A percentile compares a stretch with the other conserved stretches of the same genome.
phyloP scores from a whole-genome alignment of 257 asterid genomes.

The Solanum peruvianum region DNA sequence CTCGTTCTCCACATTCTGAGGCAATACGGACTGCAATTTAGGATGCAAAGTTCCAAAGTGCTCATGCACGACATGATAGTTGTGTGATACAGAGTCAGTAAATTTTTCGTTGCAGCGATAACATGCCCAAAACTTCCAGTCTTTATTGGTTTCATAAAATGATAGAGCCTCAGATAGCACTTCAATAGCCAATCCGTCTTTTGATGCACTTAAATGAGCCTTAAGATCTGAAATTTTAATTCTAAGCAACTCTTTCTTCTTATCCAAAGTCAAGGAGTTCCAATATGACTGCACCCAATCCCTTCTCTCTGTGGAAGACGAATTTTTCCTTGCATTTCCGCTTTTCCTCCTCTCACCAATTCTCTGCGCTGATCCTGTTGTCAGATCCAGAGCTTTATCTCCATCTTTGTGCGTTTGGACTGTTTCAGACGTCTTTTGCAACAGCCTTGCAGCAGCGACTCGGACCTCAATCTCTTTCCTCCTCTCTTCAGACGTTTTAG shows the following conservation, averaged over 20 bases:
- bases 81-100: constrained; percentile 31
- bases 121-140: constrained; percentile 64
- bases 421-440: constrained; percentile 60
- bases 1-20: constrained; percentile 62
- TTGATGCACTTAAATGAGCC: constrained; percentile 42
- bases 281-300: constrained; percentile 53
- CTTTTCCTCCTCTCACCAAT: constrained; percentile 45
- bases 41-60: constrained; percentile 63
- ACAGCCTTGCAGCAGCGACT: constrained; percentile 73
- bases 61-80: constrained; percentile 50
- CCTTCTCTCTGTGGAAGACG: constrained; percentile 55
- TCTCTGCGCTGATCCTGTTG: constrained; percentile 35
- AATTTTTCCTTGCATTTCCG: constrained; percentile 37
- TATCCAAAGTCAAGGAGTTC: constrained; percentile 44
- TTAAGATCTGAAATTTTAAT: constrained; percentile 40
- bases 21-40: constrained; percentile 62
- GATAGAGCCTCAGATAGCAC: constrained; percentile 55
- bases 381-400: constrained; percentile 37
- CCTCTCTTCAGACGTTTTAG: constrained; percentile 68
- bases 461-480: constrained; percentile 83
- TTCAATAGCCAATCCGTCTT: constrained; percentile 35
- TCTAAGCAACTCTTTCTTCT: constrained; percentile 37
- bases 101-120: constrained; percentile 55
- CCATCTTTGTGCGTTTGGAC: constrained; percentile 24
- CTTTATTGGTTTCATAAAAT: constrained; percentile 39